Evolutionary conservation across 306 rosid genomes (phyloP).

Genomic region (Prunus dulcis): DNA sequence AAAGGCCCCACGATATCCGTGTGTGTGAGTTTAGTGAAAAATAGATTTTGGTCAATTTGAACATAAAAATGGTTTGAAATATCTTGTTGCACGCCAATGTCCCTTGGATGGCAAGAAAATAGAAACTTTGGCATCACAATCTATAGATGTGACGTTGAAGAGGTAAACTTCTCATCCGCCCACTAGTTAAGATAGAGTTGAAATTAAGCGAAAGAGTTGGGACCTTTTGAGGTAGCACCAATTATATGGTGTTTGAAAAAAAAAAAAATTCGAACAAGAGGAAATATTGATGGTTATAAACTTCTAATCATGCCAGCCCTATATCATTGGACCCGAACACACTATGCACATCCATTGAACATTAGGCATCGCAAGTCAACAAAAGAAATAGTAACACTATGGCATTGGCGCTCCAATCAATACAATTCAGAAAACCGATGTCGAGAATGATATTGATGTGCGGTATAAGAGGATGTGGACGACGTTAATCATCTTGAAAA

Average conservation of each 20-base stretch:
- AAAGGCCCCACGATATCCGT: too few species aligned
- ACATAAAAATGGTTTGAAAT: conserved; percentile 9
- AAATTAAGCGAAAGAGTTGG: background rate
- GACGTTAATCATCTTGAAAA: too few species aligned
- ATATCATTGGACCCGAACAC: background rate
- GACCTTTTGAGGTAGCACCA: background rate
- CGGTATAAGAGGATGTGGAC: too few species aligned
- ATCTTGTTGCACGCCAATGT: conserved; percentile 23
- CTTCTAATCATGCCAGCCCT: background rate
- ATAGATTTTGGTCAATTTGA: too few species aligned
- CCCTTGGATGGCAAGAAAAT: conserved; percentile 42
- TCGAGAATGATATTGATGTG: too few species aligned
- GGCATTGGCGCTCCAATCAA: background rate
- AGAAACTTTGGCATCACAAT: conserved; percentile 22
- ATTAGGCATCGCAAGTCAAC: background rate
- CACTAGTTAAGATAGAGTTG: background rate
- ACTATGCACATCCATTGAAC: background rate
- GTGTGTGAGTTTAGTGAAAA: too few species aligned
- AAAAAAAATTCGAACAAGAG: too few species aligned
- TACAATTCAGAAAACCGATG: too few species aligned
- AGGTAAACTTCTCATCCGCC: conserved; percentile 14
- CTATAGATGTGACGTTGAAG: conserved; percentile 22
- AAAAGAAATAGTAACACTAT: background rate
- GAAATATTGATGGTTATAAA: background rate
- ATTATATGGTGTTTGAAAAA: background rate